Percentiles rank a stretch among this genome's conserved stretches.
phyloP scores from a whole-genome alignment of 2,329 filamentous ascomycete species.

The Sclerotiophoma versabilis region DNA sequence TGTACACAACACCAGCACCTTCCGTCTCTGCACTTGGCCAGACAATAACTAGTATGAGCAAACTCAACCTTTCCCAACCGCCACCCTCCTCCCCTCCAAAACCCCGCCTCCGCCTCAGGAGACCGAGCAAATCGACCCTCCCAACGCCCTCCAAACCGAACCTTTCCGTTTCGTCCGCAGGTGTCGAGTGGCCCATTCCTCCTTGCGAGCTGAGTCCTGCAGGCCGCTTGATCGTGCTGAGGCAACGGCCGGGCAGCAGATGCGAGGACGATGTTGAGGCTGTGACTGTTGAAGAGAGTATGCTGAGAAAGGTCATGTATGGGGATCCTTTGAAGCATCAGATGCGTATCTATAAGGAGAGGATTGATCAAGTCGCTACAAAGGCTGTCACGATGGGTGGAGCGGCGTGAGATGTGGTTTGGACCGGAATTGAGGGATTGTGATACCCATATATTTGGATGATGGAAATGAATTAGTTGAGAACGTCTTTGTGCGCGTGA shows the following conservation, averaged over 20 bases:
- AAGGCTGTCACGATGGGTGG: slow-evolving; percentile 64
- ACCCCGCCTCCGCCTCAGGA: slow-evolving; percentile 19
- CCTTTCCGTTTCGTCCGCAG: slow-evolving; percentile 39
- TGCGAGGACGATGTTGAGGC: slow-evolving; percentile 66
- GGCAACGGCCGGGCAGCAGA: slow-evolving; percentile 49
- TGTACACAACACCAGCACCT: slow-evolving; percentile 70
- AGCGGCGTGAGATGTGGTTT: not conserved
- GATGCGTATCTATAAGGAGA: slow-evolving; percentile 77
- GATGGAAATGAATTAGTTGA: too few relatives aligned
- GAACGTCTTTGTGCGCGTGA: too few relatives aligned
- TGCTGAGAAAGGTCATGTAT: slow-evolving; percentile 75
- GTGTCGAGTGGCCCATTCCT: slow-evolving; percentile 70
- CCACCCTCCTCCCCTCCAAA: slow-evolving; percentile 20
- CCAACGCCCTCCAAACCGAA: slow-evolving; percentile 23
- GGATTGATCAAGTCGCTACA: slow-evolving; percentile 75
- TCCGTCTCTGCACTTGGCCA: slow-evolving; percentile 20
- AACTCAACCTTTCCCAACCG: slow-evolving; percentile 30
- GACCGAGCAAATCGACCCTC: slow-evolving; percentile 33
- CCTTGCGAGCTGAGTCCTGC: slow-evolving; percentile 72
- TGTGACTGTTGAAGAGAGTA: slow-evolving; percentile 70
- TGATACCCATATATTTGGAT: not conserved
- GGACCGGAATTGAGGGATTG: not conserved
- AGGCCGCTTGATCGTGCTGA: slow-evolving; percentile 71
- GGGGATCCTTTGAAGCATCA: slow-evolving; percentile 81
- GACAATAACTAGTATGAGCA: slow-evolving; percentile 34